Base-by-base conservation (phyloP, 2,329 filamentous ascomycete genomes). In the Colletotrichum sp. region DNA sequence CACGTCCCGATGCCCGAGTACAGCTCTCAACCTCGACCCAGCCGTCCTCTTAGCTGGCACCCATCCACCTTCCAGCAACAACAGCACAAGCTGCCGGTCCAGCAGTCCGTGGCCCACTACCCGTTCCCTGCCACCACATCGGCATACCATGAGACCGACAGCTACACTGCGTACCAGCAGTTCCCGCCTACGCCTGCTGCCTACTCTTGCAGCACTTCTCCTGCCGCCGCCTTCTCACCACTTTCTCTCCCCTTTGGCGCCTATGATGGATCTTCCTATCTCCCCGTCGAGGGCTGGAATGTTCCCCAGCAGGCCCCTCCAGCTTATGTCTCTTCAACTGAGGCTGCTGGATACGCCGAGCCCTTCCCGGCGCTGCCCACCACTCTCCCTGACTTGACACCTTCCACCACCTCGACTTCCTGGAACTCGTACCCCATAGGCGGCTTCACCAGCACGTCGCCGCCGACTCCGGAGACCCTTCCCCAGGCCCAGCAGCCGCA, bases 11-110 rank as follows among this genome's bases (percentile, higher is more conserved):
- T 86, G 76, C 80, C 88, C 78, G 83, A 82, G 10, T 82, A 78
- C 76, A 67, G 68, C 36, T 78, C 80, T 43, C 82, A 83, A 72
- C 82, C 84, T 30, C 83, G 85, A 80, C 83, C 87, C 52, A 84
- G 85, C 68, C 90, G 94, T 56, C 94, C 94, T 8, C 87, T 94
- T 61, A 95, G 94, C 87, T 96, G 94, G 94, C 94, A 96, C 82
- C 93, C 94, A 4, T 90, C 90, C 27, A 90, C 93, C 60, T 77
- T 48, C 77, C 81, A 84, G 71, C 80, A 84, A 73, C 83, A 81
- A 39, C 83, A 84, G 72, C 81, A 81, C 36, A 80, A 80, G 69
- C 82, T 82, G 80, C 81, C 85, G 18, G 58, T 61, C 8, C 34
- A 70, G 27, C 74, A 76, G 55, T 83, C 84, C 75, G 82, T 84